Percentiles rank a stretch among this genome's conserved stretches.
Conservation (phyloP, 2,329 filamentous ascomycete genomes). For the Fusarium kyushuense region DNA sequence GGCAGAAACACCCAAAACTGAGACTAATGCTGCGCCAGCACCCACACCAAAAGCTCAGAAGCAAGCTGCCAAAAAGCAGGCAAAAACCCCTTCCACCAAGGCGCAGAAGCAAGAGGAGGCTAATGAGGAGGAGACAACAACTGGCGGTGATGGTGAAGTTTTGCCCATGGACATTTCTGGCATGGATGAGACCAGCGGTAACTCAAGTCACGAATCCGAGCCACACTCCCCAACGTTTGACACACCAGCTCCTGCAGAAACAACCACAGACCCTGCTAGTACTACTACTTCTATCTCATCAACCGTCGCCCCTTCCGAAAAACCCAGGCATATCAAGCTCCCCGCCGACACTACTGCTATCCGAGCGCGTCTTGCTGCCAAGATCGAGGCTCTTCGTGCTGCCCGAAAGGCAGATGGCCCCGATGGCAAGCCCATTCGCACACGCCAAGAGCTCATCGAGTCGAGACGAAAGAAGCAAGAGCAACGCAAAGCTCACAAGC, state of each 20-base stretch:
- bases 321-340: conserved; percentile 74
- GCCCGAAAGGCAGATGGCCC: conserved; percentile 88
- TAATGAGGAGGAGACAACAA: conserved; percentile 27
- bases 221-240: conserved; percentile 68
- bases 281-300: conserved; percentile 78
- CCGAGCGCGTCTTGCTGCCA: conserved; percentile 81
- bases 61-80: conserved; percentile 48
- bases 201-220: conserved; percentile 66
- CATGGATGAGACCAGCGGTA: conserved; percentile 58
- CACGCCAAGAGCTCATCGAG: conserved; percentile 92
- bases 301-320: conserved; percentile 68
- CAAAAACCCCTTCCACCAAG: conserved; percentile 33
- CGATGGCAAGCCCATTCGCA: conserved; percentile 81
- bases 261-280: conserved; percentile 63
- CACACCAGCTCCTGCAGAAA: conserved; percentile 56
- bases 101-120: conserved; percentile 39
- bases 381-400: conserved; percentile 86
- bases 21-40: conserved; percentile 46
- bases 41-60: conserved; percentile 44
- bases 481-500: conserved; percentile 88
- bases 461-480: conserved; percentile 88
- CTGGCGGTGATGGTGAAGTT: conserved; percentile 30
- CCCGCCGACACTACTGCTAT: conserved; percentile 80
- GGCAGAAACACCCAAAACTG: conserved; percentile 51
- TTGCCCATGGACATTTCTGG: conserved; percentile 48